Evolutionary conservation across 352 stramenopile genomes (phyloP).

Genomic region (Globisporangium canariense): DNA sequence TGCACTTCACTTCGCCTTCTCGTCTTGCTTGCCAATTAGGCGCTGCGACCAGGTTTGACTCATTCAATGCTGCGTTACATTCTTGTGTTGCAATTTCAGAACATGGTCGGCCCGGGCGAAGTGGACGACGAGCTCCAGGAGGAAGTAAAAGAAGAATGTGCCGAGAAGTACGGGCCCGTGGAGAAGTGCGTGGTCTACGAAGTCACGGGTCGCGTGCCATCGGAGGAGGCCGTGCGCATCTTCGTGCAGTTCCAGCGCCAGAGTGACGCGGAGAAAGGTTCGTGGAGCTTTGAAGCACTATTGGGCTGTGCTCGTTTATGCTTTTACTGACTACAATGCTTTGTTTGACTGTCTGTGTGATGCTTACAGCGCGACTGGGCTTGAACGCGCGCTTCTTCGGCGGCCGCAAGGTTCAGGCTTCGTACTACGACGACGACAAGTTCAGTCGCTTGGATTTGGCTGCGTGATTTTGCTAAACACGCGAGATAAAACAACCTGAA

Average conservation of each 20-base stretch:
- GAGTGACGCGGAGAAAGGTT: slow-evolving; percentile 77
- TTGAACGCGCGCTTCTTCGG: slow-evolving; percentile 89
- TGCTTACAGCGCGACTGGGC: slow-evolving; percentile 54
- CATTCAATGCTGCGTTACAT: too few species aligned
- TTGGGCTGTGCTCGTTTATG: neutral
- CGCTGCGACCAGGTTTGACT: too few species aligned
- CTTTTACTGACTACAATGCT: neutral
- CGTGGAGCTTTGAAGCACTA: slow-evolving; percentile 1
- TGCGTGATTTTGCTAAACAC: slow-evolving; percentile 14
- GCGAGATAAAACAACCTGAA: neutral
- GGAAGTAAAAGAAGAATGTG: slow-evolving; percentile 88
- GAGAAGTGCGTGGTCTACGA: slow-evolving; percentile 77
- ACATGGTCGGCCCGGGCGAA: slow-evolving; percentile 89
- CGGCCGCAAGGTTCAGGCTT: slow-evolving; percentile 78
- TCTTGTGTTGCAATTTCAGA: slow-evolving; percentile 34
- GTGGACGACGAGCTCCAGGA: slow-evolving; percentile 86
- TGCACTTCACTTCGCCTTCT: neutral
- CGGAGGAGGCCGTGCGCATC: slow-evolving; percentile 83
- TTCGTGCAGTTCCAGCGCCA: slow-evolving; percentile 85
- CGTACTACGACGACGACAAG: slow-evolving; percentile 79
- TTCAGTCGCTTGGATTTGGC: slow-evolving; percentile 67
- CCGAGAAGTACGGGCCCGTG: slow-evolving; percentile 78
- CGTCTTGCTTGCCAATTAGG: neutral
- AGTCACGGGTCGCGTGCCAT: slow-evolving; percentile 31
- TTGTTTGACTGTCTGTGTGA: neutral